Evolutionary conservation across 805 yeast species (phyloP).

Genomic region (Kregervanrija delftensis): DNA sequence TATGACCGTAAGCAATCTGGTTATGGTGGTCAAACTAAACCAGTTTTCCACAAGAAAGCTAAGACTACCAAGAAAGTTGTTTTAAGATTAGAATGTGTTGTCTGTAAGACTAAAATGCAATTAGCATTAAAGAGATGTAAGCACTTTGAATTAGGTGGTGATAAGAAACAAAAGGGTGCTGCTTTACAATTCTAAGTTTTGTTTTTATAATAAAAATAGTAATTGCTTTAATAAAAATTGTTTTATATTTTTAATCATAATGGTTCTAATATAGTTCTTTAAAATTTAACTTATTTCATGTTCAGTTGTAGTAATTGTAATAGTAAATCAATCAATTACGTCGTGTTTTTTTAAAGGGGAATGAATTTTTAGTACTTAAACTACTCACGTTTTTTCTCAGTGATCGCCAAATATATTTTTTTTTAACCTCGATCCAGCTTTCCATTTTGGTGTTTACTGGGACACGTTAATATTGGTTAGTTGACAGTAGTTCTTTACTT

Average conservation of each 20-base stretch:
- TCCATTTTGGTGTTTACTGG: no score
- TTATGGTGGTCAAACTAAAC: constrained; percentile 99
- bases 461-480: not conserved
- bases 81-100: constrained; percentile 97
- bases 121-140: constrained; percentile 98
- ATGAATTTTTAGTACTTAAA: no score
- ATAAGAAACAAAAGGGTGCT: constrained; percentile 99
- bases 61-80: constrained; percentile 99
- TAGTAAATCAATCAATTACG: not conserved
- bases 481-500: not conserved
- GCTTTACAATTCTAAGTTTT: constrained; percentile 91
- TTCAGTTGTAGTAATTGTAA: not conserved
- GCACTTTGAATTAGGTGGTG: constrained; percentile 99
- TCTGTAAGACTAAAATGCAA: constrained; percentile 98
- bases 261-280: no score
- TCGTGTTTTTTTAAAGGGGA: no score
- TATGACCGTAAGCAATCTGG: constrained; percentile 99
- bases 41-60: constrained; percentile 99
- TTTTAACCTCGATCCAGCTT: no score
- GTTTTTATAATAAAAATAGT: constrained; percentile 6
- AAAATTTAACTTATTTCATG: no score
- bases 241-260: no score
- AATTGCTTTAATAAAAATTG: no score
- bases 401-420: no score
- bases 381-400: no score